phyloP scores from a whole-genome alignment of 352 stramenopile genomes.

The Thalassiosira ordinaria region DNA sequence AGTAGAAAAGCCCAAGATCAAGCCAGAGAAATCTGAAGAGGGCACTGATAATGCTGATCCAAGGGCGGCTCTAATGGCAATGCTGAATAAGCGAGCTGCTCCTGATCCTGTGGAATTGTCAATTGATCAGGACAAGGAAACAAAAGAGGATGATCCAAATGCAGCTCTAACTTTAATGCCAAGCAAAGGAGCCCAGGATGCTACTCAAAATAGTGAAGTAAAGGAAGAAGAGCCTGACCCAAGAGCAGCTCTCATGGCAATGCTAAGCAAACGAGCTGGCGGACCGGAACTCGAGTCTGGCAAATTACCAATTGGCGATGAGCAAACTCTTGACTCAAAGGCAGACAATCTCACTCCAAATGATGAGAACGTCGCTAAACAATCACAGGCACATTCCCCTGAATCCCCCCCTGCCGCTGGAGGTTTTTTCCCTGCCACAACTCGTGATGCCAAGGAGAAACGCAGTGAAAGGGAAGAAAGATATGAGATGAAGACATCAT shows the following conservation, averaged over 20 bases:
- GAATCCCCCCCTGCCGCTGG: neutral
- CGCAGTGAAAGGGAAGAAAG: constrained; percentile 18
- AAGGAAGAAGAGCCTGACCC: neutral
- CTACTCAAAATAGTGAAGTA: neutral
- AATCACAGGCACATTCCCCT: no score
- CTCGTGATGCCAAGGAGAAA: constrained; percentile 1
- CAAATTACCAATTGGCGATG: neutral
- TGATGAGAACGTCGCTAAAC: no score
- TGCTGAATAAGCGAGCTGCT: constrained; percentile 24
- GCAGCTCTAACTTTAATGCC: constrained; percentile 12
- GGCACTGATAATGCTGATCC: constrained; percentile 8
- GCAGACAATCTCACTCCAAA: no score
- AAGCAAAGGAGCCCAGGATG: constrained; percentile 3
- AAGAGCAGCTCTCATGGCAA: constrained; percentile 20
- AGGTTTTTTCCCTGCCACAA: constrained; percentile 36
- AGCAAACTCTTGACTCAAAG: neutral
- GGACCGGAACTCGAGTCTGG: neutral
- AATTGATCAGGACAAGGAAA: neutral
- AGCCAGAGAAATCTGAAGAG: neutral
- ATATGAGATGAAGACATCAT: constrained; percentile 26
- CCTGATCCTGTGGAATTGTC: neutral
- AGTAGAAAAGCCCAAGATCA: neutral
- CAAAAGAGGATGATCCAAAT: neutral
- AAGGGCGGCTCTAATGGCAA: constrained; percentile 18
- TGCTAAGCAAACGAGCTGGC: constrained; percentile 14